A percentile compares a stretch with the other conserved stretches of the same genome.
phyloP scores from a whole-genome alignment of 2,329 filamentous ascomycete genomes.

The Colletotrichum viniferum region DNA sequence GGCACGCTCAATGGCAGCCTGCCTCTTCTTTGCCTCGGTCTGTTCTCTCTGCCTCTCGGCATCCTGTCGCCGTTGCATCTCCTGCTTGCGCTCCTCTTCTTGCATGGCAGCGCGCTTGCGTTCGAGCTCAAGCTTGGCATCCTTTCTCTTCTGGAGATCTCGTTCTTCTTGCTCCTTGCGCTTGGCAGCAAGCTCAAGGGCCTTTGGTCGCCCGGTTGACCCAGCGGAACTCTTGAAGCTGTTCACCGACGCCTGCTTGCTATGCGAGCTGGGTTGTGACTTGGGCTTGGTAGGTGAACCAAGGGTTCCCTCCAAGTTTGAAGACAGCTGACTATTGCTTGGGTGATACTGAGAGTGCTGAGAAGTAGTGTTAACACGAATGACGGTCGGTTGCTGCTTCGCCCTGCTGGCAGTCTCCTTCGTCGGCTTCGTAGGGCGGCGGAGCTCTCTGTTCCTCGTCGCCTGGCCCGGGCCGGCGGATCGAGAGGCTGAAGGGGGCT shows the following conservation, averaged over 20 bases:
- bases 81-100: constrained; percentile 67
- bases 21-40: constrained; percentile 71
- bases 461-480: constrained; percentile 51
- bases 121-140: constrained; percentile 82
- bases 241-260: constrained; percentile 52
- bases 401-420: constrained; percentile 63
- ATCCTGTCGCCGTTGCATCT: constrained; percentile 64
- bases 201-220: constrained; percentile 70
- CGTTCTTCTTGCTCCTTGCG: constrained; percentile 88
- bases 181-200: constrained; percentile 75
- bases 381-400: constrained; percentile 74
- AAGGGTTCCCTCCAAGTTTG: constrained; percentile 62
- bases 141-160: constrained; percentile 77
- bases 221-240: constrained; percentile 70
- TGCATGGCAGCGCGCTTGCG: constrained; percentile 72
- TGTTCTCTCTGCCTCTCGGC: constrained; percentile 63
- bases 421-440: constrained; percentile 65
- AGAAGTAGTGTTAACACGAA: constrained; percentile 71
- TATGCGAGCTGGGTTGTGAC: constrained; percentile 66
- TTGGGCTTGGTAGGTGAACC: constrained; percentile 59
- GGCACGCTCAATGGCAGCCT: constrained; percentile 66
- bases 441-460: constrained; percentile 56
- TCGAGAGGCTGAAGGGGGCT: constrained; percentile 65
- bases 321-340: constrained; percentile 60
- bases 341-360: constrained; percentile 65